These are phyloP conservation scores for Aquilaria sinensis DNA, from an alignment of 345 rosid species.

Conservation along the genomic window DNA sequence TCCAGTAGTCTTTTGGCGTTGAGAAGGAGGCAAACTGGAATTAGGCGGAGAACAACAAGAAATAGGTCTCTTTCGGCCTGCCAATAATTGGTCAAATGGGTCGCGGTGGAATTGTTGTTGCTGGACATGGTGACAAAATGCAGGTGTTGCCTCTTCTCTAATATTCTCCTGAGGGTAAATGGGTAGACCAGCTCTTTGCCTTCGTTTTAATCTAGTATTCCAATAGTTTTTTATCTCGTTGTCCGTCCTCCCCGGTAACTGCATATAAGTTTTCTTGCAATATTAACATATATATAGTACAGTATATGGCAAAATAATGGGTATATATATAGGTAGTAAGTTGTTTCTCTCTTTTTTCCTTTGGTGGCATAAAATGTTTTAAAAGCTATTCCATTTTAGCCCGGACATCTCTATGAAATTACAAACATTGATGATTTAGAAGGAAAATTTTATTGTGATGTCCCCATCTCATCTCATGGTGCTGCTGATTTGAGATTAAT, in stretches of 20 bases:
- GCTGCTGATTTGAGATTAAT: too few relatives aligned
- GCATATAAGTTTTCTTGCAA: background rate
- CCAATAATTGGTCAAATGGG: slow-evolving; percentile 1
- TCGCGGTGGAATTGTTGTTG: slow-evolving; percentile 16
- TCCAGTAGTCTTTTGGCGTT: slow-evolving; percentile 8
- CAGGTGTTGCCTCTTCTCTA: slow-evolving; percentile 23
- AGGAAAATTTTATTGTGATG: too few relatives aligned
- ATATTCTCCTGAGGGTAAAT: slow-evolving; percentile 51
- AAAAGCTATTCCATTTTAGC: too few relatives aligned
- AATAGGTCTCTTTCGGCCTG: slow-evolving; percentile 11
- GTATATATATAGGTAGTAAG: slow-evolving; percentile 3
- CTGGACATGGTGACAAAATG: slow-evolving; percentile 26
- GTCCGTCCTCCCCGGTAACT: slow-evolving; percentile 89
- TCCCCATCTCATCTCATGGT: too few relatives aligned
- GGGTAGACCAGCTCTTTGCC: slow-evolving; percentile 67
- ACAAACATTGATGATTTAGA: too few relatives aligned
- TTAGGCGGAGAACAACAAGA: slow-evolving; percentile 25
- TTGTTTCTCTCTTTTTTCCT: too few relatives aligned
- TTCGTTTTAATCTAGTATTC: slow-evolving; percentile 80
- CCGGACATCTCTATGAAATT: too few relatives aligned
- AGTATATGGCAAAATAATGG: slow-evolving; percentile 2
- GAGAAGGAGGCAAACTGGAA: slow-evolving; percentile 22
- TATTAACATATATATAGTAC: too few relatives aligned
- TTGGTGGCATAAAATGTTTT: too few relatives aligned
- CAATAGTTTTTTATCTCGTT: slow-evolving; percentile 91